Evolutionary conservation across 208 protist genomes (phyloP).

Genomic region (Entamoeba dispar): DNA sequence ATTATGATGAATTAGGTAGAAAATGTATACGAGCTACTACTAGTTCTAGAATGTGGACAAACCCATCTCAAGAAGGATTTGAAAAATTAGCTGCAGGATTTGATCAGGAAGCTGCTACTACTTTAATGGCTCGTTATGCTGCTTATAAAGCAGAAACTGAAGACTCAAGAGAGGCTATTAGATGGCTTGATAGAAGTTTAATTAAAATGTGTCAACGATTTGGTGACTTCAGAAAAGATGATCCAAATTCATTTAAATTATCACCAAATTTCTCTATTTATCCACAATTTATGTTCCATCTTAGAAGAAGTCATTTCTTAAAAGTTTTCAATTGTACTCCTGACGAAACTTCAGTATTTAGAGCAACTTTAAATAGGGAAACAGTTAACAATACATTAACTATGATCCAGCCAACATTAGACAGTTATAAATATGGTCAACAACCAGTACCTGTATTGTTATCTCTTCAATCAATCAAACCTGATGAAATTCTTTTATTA

Average conservation of each 20-base stretch:
- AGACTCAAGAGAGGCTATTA: not conserved
- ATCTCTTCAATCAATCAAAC: not conserved
- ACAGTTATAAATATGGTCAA: not conserved
- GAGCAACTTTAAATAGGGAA: not conserved
- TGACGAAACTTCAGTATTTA: slow-evolving; percentile 18
- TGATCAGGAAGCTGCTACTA: slow-evolving; percentile 18
- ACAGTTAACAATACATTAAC: slow-evolving; percentile 8
- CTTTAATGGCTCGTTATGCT: slow-evolving; percentile 11
- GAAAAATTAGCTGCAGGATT: not conserved
- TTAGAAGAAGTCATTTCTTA: slow-evolving; percentile 11
- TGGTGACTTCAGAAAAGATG: not conserved
- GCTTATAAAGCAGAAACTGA: slow-evolving; percentile 7
- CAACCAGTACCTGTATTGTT: not conserved
- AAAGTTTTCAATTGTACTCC: slow-evolving; percentile 9
- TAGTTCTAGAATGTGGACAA: not conserved
- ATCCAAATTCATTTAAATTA: not conserved
- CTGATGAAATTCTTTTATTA: slow-evolving; percentile 15
- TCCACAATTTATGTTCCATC: slow-evolving; percentile 24
- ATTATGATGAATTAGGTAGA: not conserved
- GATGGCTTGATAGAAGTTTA: slow-evolving; percentile 15
- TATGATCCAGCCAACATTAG: slow-evolving; percentile 23
- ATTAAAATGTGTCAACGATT: slow-evolving; percentile 7
- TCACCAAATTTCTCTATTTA: slow-evolving; percentile 11
- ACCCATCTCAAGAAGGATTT: not conserved
- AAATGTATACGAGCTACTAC: slow-evolving; percentile 6